A percentile compares a stretch with the other conserved stretches of the same genome.
Evolutionary conservation across 1,284 basidiomycete genomes (phyloP).

Genomic region (Peniophora sp.): DNA sequence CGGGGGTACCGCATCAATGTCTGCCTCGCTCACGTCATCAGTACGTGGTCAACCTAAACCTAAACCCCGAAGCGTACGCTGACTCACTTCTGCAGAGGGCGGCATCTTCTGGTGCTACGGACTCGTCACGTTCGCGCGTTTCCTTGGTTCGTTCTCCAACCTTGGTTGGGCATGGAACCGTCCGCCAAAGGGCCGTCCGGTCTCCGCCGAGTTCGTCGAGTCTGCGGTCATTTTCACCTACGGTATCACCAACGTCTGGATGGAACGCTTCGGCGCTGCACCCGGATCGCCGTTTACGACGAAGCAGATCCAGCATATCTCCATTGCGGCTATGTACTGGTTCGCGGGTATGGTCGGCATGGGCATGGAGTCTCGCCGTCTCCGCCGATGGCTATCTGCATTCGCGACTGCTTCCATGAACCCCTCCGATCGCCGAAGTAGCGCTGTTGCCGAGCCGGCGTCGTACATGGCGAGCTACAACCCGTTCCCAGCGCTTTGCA

Average conservation of each 20-base stretch:
- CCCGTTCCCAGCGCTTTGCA: slow-evolving; percentile 89
- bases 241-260: slow-evolving; percentile 91
- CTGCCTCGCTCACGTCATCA: slow-evolving; percentile 92
- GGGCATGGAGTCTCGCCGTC: slow-evolving; percentile 74
- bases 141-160: slow-evolving; percentile 84
- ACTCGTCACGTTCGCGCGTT: slow-evolving; percentile 82
- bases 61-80: neutral
- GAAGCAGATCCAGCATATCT: slow-evolving; percentile 93
- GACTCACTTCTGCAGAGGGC: slow-evolving; percentile 49
- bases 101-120: slow-evolving; percentile 91
- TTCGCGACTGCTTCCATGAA: slow-evolving; percentile 41
- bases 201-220: slow-evolving; percentile 85
- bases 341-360: slow-evolving; percentile 89
- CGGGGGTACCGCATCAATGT: slow-evolving; percentile 69
- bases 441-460: slow-evolving; percentile 51
- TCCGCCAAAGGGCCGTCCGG: slow-evolving; percentile 38
- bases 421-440: slow-evolving; percentile 24
- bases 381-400: slow-evolving; percentile 64
- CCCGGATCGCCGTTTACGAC: slow-evolving; percentile 83
- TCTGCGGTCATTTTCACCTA: slow-evolving; percentile 84
- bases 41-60: slow-evolving; percentile 34
- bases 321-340: slow-evolving; percentile 96
- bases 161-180: slow-evolving; percentile 96
- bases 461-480: slow-evolving; percentile 84
- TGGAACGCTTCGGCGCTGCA: slow-evolving; percentile 87